Evolutionary conservation across 2,329 filamentous ascomycete genomes (phyloP).

Genomic region (Fusarium vanettenii): DNA sequence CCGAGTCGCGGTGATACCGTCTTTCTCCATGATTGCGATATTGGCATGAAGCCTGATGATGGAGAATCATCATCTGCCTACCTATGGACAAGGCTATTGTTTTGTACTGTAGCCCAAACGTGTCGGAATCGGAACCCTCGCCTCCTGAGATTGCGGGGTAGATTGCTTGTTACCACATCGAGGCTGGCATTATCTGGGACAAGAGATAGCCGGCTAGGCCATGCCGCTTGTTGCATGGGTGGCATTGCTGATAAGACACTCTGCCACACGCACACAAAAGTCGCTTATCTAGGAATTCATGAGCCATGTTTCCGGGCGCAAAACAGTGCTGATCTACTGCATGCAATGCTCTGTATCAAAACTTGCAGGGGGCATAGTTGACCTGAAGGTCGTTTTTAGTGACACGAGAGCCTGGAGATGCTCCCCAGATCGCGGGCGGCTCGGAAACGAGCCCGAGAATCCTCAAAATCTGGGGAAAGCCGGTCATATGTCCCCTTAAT

Average conservation of each 20-base stretch:
- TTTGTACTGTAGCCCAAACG: neutral
- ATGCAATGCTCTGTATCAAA: neutral
- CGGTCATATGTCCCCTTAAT: neutral
- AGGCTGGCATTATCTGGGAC: neutral
- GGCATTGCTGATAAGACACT: neutral
- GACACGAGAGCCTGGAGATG: neutral
- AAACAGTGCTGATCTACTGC: neutral
- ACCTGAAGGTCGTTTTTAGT: neutral
- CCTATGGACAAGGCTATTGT: neutral
- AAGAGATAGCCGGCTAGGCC: neutral
- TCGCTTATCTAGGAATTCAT: neutral
- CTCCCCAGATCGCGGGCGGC: neutral
- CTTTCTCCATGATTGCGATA: conserved; percentile 14
- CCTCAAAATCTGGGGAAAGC: neutral
- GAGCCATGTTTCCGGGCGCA: neutral
- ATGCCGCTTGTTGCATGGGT: neutral
- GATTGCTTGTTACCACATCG: neutral
- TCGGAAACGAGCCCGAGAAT: neutral
- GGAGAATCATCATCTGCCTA: neutral
- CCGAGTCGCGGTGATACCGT: neutral
- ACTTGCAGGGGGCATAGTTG: neutral
- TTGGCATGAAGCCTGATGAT: neutral
- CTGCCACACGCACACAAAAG: neutral
- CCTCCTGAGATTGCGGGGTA: neutral
- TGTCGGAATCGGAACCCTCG: neutral